Percentiles rank a stretch among this genome's conserved stretches.
Conservation (phyloP, 2,329 filamentous ascomycete genomes). For the Coniochaeta sp. region DNA sequence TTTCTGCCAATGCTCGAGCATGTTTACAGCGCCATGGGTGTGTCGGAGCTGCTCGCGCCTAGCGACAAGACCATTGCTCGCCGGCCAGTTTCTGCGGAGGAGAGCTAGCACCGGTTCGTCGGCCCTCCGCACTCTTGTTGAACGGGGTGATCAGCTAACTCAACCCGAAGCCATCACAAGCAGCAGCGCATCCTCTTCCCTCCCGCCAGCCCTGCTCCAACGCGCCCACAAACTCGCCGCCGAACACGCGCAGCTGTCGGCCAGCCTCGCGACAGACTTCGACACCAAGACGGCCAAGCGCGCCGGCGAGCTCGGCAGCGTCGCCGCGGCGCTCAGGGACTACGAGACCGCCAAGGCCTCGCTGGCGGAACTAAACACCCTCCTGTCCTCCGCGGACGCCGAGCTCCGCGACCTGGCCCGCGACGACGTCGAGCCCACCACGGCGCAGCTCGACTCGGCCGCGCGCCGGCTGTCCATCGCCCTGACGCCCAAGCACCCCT, state of each 20-base stretch:
- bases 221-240: slow-evolving; percentile 50
- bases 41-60: slow-evolving; percentile 41
- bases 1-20: slow-evolving; percentile 12
- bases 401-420: slow-evolving; percentile 72
- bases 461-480: slow-evolving; percentile 64
- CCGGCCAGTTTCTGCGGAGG: slow-evolving; percentile 26
- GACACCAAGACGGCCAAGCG: slow-evolving; percentile 51
- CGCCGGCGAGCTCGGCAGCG: slow-evolving; percentile 51
- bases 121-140: not conserved
- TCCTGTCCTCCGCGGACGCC: slow-evolving; percentile 44
- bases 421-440: slow-evolving; percentile 72
- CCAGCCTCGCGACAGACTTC: slow-evolving; percentile 42
- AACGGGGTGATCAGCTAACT: slow-evolving; percentile 3
- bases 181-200: slow-evolving; percentile 21
- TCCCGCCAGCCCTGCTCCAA: slow-evolving; percentile 49
- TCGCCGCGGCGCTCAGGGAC: slow-evolving; percentile 49
- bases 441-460: slow-evolving; percentile 52
- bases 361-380: slow-evolving; percentile 43
- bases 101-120: slow-evolving; percentile 34
- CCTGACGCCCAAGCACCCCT: slow-evolving; percentile 82
- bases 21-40: slow-evolving; percentile 41
- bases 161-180: slow-evolving; percentile 11
- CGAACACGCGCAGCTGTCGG: slow-evolving; percentile 50
- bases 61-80: slow-evolving; percentile 18
- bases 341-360: slow-evolving; percentile 49